Conservation (phyloP, 768 basidiomycete genomes). For the Trametes gibbosa region DNA sequence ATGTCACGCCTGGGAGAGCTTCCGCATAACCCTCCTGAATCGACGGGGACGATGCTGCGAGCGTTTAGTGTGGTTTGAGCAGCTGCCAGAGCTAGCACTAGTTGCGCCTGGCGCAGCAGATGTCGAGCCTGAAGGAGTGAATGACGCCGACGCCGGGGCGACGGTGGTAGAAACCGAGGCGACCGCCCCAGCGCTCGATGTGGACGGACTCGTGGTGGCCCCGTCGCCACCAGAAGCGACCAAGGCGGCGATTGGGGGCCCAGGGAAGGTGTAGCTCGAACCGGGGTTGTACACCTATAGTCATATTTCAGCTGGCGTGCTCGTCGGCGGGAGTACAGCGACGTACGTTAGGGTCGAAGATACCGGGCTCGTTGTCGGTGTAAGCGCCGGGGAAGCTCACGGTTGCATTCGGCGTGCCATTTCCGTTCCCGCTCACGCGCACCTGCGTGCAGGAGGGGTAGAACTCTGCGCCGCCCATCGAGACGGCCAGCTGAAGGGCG, state of each 20-base stretch:
- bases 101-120: neutral
- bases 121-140: neutral
- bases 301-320: neutral
- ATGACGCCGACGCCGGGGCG: neutral
- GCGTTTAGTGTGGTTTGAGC: neutral
- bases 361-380: constrained; percentile 66
- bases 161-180: neutral
- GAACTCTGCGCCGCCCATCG: constrained; percentile 63
- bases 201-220: neutral
- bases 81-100: neutral
- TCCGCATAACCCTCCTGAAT: constrained; percentile 10
- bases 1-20: neutral
- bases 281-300: constrained; percentile 22
- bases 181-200: neutral
- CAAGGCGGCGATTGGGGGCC: constrained; percentile 21
- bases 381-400: constrained; percentile 75
- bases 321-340: neutral
- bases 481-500: constrained; percentile 26
- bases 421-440: constrained; percentile 51
- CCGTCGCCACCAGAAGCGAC: constrained; percentile 1
- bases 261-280: constrained; percentile 25
- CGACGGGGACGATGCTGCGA: constrained; percentile 1
- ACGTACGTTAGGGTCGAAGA: constrained; percentile 44
- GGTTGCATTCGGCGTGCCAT: constrained; percentile 45
- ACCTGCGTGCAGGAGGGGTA: constrained; percentile 67